A percentile compares a stretch with the other conserved stretches of the same genome.
phyloP scores from a whole-genome alignment of 2,329 filamentous ascomycete species.

The Fusarium palustre region DNA sequence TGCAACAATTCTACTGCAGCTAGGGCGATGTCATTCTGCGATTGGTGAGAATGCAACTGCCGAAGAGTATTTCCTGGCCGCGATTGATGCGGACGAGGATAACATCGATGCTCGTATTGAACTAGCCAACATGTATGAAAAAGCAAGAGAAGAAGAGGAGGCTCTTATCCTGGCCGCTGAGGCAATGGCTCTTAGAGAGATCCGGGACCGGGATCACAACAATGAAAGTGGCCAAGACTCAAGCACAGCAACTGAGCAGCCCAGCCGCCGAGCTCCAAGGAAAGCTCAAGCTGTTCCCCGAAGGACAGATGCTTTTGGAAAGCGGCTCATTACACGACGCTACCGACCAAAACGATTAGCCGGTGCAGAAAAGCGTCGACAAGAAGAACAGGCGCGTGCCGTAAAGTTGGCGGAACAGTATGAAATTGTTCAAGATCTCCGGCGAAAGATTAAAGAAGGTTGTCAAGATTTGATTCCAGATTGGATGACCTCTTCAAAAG shows the following conservation, averaged over 20 bases:
- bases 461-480: slow-evolving; percentile 57
- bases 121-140: slow-evolving; percentile 87
- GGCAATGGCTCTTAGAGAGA: slow-evolving; percentile 73
- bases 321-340: slow-evolving; percentile 52
- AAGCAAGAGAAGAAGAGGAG: slow-evolving; percentile 76
- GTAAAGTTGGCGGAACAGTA: slow-evolving; percentile 57
- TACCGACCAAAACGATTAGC: slow-evolving; percentile 62
- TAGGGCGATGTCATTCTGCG: slow-evolving; percentile 77
- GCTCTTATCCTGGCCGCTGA: slow-evolving; percentile 83
- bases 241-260: slow-evolving; percentile 1
- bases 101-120: slow-evolving; percentile 82
- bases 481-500: slow-evolving; percentile 70
- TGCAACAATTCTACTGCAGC: slow-evolving; percentile 63
- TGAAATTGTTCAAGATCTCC: slow-evolving; percentile 58
- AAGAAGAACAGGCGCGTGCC: slow-evolving; percentile 59
- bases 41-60: slow-evolving; percentile 74
- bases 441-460: slow-evolving; percentile 56
- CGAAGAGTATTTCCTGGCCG: slow-evolving; percentile 79
- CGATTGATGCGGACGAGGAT: slow-evolving; percentile 77
- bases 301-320: slow-evolving; percentile 25
- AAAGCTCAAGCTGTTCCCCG: slow-evolving; percentile 23
- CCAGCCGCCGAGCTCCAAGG: slow-evolving; percentile 26
- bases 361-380: slow-evolving; percentile 57
- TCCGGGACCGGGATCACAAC: slow-evolving; percentile 50
- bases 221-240: slow-evolving; percentile 3